These are phyloP conservation scores for Thelonectria olida DNA, from an alignment of 2,329 filamentous ascomycete species.

Conservation along the genomic window DNA sequence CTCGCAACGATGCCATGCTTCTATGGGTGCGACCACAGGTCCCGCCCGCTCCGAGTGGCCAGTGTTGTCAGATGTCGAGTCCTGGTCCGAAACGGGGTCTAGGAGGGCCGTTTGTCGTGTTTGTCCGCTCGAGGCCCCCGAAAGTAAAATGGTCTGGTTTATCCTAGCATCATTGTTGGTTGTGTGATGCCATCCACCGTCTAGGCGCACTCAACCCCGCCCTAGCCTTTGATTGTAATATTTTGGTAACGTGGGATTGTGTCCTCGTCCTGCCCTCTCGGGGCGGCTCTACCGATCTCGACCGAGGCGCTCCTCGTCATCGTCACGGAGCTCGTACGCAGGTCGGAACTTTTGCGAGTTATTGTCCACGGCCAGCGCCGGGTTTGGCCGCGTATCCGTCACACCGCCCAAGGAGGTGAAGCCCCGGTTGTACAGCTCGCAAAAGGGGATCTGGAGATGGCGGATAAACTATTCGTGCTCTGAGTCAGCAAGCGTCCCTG, in stretches of 20 bases:
- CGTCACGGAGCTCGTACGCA: slow-evolving; percentile 78
- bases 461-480: slow-evolving; percentile 73
- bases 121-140: not conserved
- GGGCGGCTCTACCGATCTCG: slow-evolving; percentile 58
- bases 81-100: not conserved
- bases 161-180: not conserved
- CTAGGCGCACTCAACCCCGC: not conserved
- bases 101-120: not conserved
- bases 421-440: slow-evolving; percentile 84
- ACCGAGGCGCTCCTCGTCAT: slow-evolving; percentile 82
- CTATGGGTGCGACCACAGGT: not conserved
- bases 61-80: not conserved
- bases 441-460: slow-evolving; percentile 83
- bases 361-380: slow-evolving; percentile 64
- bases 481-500: slow-evolving; percentile 22
- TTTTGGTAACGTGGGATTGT: no score
- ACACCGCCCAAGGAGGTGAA: slow-evolving; percentile 94
- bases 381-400: slow-evolving; percentile 90
- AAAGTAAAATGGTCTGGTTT: not conserved
- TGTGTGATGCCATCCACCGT: not conserved
- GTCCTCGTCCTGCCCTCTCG: no score
- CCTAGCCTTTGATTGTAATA: not conserved
- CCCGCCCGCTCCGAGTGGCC: not conserved
- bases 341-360: slow-evolving; percentile 65
- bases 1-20: slow-evolving; percentile 14